These are phyloP conservation scores for Tolypocladium capitatum DNA, from an alignment of 2,329 filamentous ascomycete species.

Conservation along the genomic window DNA sequence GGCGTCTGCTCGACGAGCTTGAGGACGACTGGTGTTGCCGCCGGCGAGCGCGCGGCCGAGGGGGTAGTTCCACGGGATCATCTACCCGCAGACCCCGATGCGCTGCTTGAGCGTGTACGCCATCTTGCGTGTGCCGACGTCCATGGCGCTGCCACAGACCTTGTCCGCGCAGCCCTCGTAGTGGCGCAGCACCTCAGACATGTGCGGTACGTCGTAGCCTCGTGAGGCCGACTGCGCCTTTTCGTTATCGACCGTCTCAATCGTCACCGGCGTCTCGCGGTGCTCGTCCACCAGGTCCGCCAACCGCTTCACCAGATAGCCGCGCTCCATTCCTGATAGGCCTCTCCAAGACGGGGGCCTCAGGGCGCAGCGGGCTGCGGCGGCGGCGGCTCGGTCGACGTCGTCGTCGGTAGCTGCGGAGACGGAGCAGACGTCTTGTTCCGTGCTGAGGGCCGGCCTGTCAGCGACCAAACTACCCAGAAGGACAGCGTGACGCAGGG, in stretches of 20 bases:
- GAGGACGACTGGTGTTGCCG: constrained; percentile 49
- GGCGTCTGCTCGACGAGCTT: constrained; percentile 58
- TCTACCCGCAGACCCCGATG: constrained; percentile 59
- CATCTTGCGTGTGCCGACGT: constrained; percentile 55
- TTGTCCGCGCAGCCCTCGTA: constrained; percentile 73
- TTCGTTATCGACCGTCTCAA: constrained; percentile 76
- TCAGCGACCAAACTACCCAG: not conserved
- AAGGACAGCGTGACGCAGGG: not conserved
- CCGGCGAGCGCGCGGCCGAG: constrained; percentile 52
- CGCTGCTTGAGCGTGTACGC: constrained; percentile 66
- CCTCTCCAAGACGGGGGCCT: constrained; percentile 56
- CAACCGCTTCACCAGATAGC: constrained; percentile 56
- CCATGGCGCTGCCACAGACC: constrained; percentile 62
- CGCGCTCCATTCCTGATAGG: constrained; percentile 52
- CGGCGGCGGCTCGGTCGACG: constrained; percentile 17
- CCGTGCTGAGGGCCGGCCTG: constrained; percentile 7
- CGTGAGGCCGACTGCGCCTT: constrained; percentile 49
- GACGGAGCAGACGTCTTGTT: constrained; percentile 18
- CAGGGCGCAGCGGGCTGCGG: constrained; percentile 50
- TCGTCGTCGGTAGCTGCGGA: constrained; percentile 17
- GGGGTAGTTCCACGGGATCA: constrained; percentile 64
- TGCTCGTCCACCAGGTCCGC: constrained; percentile 57
- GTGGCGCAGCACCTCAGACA: constrained; percentile 44
- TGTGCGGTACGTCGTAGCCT: constrained; percentile 46
- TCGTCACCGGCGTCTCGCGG: constrained; percentile 30